These are phyloP conservation scores for Endoconidiophora polonica DNA, from an alignment of 2,329 filamentous ascomycete species.

Conservation along the genomic window DNA sequence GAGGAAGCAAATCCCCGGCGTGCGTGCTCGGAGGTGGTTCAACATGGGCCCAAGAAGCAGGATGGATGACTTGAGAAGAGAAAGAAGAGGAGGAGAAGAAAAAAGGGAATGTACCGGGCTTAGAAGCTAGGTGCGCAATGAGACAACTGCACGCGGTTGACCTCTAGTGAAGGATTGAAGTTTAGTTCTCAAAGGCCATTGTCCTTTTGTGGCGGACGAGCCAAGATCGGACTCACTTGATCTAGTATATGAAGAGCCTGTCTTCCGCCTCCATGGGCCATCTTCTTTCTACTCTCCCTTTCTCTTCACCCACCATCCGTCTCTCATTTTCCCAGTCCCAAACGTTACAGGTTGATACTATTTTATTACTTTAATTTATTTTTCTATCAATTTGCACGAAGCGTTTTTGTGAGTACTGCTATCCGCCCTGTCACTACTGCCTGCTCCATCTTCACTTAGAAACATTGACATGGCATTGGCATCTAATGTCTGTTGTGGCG, in stretches of 20 bases:
- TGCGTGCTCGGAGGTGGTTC: too few relatives aligned
- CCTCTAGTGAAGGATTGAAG: too few relatives aligned
- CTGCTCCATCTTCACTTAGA: too few relatives aligned
- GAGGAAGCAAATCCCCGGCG: too few relatives aligned
- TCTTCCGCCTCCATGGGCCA: neutral
- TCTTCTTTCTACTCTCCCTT: neutral
- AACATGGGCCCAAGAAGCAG: neutral
- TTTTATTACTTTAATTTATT: neutral
- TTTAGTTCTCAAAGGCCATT: too few relatives aligned
- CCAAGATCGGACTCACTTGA: too few relatives aligned
- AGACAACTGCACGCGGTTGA: neutral
- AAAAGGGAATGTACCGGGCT: neutral
- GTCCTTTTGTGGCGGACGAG: too few relatives aligned
- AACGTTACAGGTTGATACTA: too few relatives aligned
- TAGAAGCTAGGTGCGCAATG: neutral
- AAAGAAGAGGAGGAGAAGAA: neutral
- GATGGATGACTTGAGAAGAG: neutral
- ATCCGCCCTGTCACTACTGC: neutral
- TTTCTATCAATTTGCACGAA: neutral
- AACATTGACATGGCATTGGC: too few relatives aligned
- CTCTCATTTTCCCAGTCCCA: neutral
- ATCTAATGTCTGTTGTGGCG: too few relatives aligned
- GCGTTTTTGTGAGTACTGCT: conserved; percentile 4
- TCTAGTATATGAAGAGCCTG: conserved; percentile 1
- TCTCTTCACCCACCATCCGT: neutral